Percentiles rank a stretch among this genome's conserved stretches.
These are phyloP conservation scores for Chlorella sp. DNA, from an alignment of 139 green algal genomes.

Conservation along the genomic window DNA sequence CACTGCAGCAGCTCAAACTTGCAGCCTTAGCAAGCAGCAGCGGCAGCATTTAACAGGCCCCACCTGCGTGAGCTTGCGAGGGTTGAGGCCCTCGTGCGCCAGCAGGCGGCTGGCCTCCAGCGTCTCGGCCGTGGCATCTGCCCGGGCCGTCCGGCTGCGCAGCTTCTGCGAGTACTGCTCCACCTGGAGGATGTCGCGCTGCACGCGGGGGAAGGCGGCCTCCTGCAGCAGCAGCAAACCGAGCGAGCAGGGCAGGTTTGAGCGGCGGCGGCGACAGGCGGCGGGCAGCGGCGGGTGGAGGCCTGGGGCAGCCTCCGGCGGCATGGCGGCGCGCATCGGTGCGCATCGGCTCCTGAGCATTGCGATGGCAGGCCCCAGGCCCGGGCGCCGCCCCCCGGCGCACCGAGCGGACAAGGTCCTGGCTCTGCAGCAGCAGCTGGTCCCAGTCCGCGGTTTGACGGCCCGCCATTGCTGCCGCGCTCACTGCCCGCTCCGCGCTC, in stretches of 20 bases:
- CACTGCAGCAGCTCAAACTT: no score
- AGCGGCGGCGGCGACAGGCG: no score
- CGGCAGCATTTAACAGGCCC: no score
- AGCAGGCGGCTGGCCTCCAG: constrained; percentile 81
- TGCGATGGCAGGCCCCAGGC: not conserved
- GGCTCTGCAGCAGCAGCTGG: constrained; percentile 68
- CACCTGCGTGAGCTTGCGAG: constrained; percentile 61
- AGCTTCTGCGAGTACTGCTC: constrained; percentile 75
- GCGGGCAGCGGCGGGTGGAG: no score
- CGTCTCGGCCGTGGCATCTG: constrained; percentile 63
- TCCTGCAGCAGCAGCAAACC: constrained; percentile 58
- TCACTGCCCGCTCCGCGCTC: not conserved
- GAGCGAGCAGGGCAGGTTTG: not conserved
- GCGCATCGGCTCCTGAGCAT: not conserved
- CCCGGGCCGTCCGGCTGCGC: constrained; percentile 57
- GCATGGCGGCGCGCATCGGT: not conserved
- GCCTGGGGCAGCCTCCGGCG: no score
- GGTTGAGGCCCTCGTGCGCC: constrained; percentile 83
- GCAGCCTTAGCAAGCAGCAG: no score
- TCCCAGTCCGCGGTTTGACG: constrained; percentile 65
- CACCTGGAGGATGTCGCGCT: constrained; percentile 80
- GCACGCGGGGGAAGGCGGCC: constrained; percentile 74
- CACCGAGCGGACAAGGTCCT: constrained; percentile 73
- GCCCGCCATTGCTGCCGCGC: not conserved
- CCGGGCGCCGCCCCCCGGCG: not conserved